Evolutionary conservation across 495 filamentous ascomycete genomes (phyloP), one percentile per base, ranked within the genome.

Genomic region (Aspergillus asperescens): DNA sequence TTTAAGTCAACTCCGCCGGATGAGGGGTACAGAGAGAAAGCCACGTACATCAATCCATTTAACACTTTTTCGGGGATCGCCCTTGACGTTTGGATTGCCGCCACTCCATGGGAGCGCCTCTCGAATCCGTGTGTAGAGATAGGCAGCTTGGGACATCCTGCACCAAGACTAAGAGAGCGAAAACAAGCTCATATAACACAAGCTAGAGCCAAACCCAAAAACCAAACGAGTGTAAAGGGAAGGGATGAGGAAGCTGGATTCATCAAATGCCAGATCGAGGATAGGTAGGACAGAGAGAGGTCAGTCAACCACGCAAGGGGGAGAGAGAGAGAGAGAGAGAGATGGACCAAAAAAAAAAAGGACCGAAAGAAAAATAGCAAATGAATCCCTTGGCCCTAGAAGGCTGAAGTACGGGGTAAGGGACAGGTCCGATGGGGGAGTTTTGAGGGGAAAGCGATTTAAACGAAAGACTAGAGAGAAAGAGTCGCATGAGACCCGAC

Each of bases 11-110:
- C 1, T 12, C 6, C n/a, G 16, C 31, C 7, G 25, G 57, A 40
- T 35, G 24, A 22, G 51, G 34, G 20, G 7, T 6, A 19, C 37
- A 35, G 25, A 18, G 22, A 27, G 31, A 41, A 20, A 52, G 20
- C 24, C 12, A 24, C 79, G 58, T 66, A 83, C 81, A 76, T 86
- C 83, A 31, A 85, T 81, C 83, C 83, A 86, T 71, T 84, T 84
- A 22, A 86, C 81, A 54, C 81, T 82, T 59, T 81, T 80, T 51
- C 66, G 55, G 7, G 69, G 66, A 47, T 72, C 67, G 18, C 69
- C 69, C 48, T 66, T 70, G 34, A 60, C 57, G 25, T 40, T 60
- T 2, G 67, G 56, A 38, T 70, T 61, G 7, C 62, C 62, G 19
- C 56, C 57, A 19, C 56, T 61, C 69, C 69, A 72, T 2, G 68